phyloP scores from a whole-genome alignment of 306 rosid genomes.

The Sindora glabra region DNA sequence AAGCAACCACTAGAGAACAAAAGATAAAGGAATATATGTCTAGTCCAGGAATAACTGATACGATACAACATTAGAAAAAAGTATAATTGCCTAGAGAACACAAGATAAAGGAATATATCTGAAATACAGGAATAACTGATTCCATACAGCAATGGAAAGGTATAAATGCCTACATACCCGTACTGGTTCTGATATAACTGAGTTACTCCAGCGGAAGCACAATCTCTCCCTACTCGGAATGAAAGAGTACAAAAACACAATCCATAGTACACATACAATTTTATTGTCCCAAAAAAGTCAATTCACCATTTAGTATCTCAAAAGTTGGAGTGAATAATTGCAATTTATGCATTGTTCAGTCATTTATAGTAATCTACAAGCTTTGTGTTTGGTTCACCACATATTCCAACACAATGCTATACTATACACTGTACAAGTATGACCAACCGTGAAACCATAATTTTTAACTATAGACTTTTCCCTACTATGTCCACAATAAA shows the following conservation, averaged over 20 bases:
- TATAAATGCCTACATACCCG: conserved; percentile 95
- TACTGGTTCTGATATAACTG: conserved; percentile 70
- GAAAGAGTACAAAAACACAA: conserved; percentile 64
- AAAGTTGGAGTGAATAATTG: neutral
- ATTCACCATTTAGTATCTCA: conserved; percentile 18
- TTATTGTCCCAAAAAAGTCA: conserved; percentile 32
- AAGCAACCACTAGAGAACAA: conserved; percentile 21
- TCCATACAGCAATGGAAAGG: no score
- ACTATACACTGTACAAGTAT: neutral
- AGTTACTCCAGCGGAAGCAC: conserved; percentile 99
- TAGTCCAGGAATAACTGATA: conserved; percentile 33
- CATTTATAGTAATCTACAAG: neutral
- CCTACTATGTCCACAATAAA: neutral
- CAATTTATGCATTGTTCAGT: conserved; percentile 7
- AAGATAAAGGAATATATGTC: conserved; percentile 11
- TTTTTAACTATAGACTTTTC: neutral
- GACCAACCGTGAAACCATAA: neutral
- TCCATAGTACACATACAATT: conserved; percentile 46
- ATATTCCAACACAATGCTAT: neutral
- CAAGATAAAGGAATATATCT: no score
- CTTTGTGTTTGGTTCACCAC: neutral
- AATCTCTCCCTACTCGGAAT: conserved; percentile 82
- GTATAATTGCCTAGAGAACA: no score
- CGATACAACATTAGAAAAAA: conserved; percentile 53
- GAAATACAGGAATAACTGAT: no score